Percentiles rank a stretch among this genome's conserved stretches.
These are phyloP conservation scores for Babesia bovis DNA, from an alignment of 169 alveolate species.

Conservation along the genomic window DNA sequence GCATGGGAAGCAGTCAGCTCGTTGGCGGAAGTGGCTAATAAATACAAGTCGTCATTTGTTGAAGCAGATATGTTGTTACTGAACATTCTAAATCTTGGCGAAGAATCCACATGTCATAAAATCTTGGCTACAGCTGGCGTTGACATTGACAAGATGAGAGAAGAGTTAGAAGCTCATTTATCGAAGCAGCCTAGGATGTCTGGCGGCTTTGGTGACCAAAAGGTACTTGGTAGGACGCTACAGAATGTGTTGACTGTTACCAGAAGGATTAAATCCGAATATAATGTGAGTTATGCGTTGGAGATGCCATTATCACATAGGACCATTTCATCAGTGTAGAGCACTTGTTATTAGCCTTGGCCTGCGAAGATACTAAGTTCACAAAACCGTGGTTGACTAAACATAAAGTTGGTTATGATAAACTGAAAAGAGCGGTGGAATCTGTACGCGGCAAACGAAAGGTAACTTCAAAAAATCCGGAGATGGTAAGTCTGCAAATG, in stretches of 20 bases:
- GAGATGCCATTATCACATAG: slow-evolving; percentile 4
- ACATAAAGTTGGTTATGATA: slow-evolving; percentile 76
- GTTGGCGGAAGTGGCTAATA: slow-evolving; percentile 76
- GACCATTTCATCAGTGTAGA: slow-evolving; percentile 83
- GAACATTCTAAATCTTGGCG: slow-evolving; percentile 73
- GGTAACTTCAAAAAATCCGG: slow-evolving; percentile 84
- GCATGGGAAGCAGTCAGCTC: slow-evolving; percentile 87
- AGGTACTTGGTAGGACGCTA: slow-evolving; percentile 81
- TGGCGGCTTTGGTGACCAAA: slow-evolving; percentile 85
- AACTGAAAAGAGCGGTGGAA: slow-evolving; percentile 80
- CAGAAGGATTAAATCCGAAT: slow-evolving; percentile 77
- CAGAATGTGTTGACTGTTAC: slow-evolving; percentile 80
- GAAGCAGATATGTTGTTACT: slow-evolving; percentile 84
- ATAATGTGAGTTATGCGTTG: slow-evolving; percentile 40
- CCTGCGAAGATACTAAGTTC: slow-evolving; percentile 84
- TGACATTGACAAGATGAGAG: slow-evolving; percentile 71
- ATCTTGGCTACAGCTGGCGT: slow-evolving; percentile 72
- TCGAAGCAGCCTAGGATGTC: slow-evolving; percentile 81
- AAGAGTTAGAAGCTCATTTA: slow-evolving; percentile 79
- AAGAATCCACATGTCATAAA: slow-evolving; percentile 76
- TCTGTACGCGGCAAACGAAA: slow-evolving; percentile 82
- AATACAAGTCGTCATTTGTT: slow-evolving; percentile 80
- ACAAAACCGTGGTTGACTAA: slow-evolving; percentile 80
- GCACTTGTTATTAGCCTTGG: slow-evolving; percentile 80
- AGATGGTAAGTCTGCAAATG: slow-evolving; percentile 62